phyloP scores from a whole-genome alignment of 306 rosid species.

The Castanea crenata region DNA sequence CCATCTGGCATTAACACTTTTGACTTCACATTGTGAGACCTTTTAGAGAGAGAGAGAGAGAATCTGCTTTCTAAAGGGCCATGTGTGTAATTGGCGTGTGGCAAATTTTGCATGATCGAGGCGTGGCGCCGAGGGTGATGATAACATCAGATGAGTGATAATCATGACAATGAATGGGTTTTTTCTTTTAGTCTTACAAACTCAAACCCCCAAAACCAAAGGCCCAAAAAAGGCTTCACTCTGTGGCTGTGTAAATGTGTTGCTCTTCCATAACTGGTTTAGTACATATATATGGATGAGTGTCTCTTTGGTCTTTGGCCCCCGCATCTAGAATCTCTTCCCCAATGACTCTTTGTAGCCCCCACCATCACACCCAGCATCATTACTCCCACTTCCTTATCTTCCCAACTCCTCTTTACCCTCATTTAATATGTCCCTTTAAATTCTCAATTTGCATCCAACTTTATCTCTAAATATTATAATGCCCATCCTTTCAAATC shows the following conservation, averaged over 20 bases:
- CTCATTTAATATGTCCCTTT: slow-evolving; percentile 8
- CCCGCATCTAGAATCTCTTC: slow-evolving; percentile 33
- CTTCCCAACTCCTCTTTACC: slow-evolving; percentile 20
- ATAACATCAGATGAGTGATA: slow-evolving; percentile 45
- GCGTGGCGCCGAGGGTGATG: slow-evolving; percentile 61
- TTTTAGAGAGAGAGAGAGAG: not conserved
- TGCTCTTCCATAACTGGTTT: too few species aligned
- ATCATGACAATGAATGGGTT: slow-evolving; percentile 45
- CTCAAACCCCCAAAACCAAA: not conserved
- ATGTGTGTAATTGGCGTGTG: slow-evolving; percentile 9
- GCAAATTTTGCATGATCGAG: slow-evolving; percentile 43
- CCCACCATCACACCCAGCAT: slow-evolving; percentile 37
- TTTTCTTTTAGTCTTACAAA: not conserved
- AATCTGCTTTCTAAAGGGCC: slow-evolving; percentile 20
- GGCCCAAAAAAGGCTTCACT: not conserved
- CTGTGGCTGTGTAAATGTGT: not conserved
- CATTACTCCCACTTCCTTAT: slow-evolving; percentile 40
- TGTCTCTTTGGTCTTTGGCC: not conserved
- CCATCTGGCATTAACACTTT: not conserved
- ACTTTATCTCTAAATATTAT: not conserved
- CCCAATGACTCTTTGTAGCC: slow-evolving; percentile 10
- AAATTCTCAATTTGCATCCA: not conserved
- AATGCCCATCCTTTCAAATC: not conserved
- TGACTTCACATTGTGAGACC: slow-evolving; percentile 3
- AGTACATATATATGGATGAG: too few species aligned